Conservation (phyloP, 495 filamentous ascomycete genomes). For the Aspergillus biplanus region DNA sequence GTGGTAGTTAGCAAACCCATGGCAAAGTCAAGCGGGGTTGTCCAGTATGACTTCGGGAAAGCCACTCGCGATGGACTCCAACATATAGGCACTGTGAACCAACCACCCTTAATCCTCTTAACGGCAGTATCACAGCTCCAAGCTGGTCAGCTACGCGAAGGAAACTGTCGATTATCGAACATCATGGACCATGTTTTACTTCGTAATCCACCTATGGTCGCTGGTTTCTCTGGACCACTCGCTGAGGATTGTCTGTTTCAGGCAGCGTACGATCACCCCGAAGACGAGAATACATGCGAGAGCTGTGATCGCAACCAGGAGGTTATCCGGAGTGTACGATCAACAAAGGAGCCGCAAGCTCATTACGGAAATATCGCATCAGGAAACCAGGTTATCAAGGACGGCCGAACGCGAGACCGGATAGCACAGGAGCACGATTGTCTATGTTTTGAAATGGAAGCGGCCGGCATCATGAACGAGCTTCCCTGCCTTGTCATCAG, state of each 20-base stretch:
- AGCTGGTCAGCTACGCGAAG: background rate
- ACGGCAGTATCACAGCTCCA: background rate
- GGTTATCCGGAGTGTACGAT: background rate
- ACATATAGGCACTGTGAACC: conserved; percentile 40
- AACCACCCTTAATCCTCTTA: conserved; percentile 34
- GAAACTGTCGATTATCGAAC: background rate
- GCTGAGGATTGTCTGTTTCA: background rate
- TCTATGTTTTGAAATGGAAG: background rate
- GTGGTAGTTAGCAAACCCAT: conserved; percentile 38
- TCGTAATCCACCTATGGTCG: background rate
- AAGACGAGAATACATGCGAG: background rate
- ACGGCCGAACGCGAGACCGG: background rate
- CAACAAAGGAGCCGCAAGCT: background rate
- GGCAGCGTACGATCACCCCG: background rate
- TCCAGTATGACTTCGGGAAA: conserved; percentile 33
- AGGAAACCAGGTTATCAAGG: background rate
- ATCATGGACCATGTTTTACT: background rate
- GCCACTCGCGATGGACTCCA: conserved; percentile 29
- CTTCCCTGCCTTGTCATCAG: background rate
- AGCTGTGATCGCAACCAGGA: background rate
- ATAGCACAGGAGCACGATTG: background rate
- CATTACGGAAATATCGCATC: background rate
- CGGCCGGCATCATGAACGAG: background rate
- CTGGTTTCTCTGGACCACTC: background rate
- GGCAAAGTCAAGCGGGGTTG: conserved; percentile 26